These are phyloP conservation scores for Steccherinum ochraceum DNA, from an alignment of 768 basidiomycete species.

Conservation along the genomic window DNA sequence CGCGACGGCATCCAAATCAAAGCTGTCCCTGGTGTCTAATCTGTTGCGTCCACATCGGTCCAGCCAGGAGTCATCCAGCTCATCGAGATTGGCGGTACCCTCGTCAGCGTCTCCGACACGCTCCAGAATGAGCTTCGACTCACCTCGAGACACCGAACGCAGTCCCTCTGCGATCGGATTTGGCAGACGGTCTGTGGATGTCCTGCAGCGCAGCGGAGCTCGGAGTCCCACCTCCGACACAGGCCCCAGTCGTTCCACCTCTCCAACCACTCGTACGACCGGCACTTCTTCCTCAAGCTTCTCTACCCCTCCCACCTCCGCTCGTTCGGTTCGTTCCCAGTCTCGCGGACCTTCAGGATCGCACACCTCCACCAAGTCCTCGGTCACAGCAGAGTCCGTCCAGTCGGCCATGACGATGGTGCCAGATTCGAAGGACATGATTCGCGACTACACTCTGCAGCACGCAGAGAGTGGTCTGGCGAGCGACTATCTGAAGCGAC, in stretches of 20 bases:
- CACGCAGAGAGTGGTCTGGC: conserved; percentile 91
- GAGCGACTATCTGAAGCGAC: conserved; percentile 90
- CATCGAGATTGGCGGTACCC: neutral
- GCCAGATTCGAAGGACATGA: conserved; percentile 44
- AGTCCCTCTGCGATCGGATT: conserved; percentile 5
- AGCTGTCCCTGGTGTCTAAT: conserved; percentile 34
- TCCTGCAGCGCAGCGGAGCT: conserved; percentile 5
- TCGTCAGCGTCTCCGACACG: conserved; percentile 4
- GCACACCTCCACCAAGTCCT: conserved; percentile 6
- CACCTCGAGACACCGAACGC: conserved; percentile 15
- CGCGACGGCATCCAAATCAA: conserved; percentile 28
- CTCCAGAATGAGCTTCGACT: conserved; percentile 19
- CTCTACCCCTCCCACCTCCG: conserved; percentile 1
- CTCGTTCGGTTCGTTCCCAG: conserved; percentile 2
- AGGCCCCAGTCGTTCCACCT: neutral
- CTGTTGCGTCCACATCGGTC: conserved; percentile 37
- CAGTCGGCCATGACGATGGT: neutral
- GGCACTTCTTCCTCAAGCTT: neutral
- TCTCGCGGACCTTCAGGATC: conserved; percentile 1
- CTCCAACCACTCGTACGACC: neutral
- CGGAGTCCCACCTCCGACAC: conserved; percentile 3
- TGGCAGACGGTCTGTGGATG: conserved; percentile 7
- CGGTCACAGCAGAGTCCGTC: neutral
- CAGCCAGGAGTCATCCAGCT: conserved; percentile 3
- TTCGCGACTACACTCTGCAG: conserved; percentile 77